Evolutionary conservation across 495 filamentous ascomycete species (phyloP).

Genomic region (Podospora didyma): DNA sequence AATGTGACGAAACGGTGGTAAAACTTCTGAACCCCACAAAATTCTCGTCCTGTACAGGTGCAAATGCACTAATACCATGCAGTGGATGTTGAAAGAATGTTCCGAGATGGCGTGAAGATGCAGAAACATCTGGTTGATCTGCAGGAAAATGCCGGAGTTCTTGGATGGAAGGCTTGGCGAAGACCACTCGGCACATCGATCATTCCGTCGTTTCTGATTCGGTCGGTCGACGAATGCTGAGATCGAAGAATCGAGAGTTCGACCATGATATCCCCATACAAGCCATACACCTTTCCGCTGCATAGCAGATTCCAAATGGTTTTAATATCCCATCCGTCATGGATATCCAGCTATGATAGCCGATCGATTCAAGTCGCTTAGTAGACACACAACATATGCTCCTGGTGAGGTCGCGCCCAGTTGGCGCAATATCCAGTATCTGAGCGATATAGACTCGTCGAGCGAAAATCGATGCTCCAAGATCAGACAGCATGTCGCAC

Average conservation of each 20-base stretch:
- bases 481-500: slow-evolving; percentile 7
- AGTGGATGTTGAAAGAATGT: slow-evolving; percentile 2
- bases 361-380: slow-evolving; percentile 23
- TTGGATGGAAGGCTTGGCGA: background rate
- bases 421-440: slow-evolving; percentile 33
- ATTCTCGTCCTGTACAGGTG: background rate
- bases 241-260: background rate
- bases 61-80: background rate
- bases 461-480: slow-evolving; percentile 16
- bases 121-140: slow-evolving; percentile 9
- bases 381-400: slow-evolving; percentile 28
- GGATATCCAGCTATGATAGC: slow-evolving; percentile 30
- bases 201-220: slow-evolving; percentile 13
- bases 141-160: background rate
- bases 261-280: slow-evolving; percentile 15
- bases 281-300: slow-evolving; percentile 10
- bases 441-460: slow-evolving; percentile 26
- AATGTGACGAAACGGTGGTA: no score
- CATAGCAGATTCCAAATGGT: slow-evolving; percentile 24
- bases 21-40: background rate
- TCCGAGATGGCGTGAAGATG: slow-evolving; percentile 15
- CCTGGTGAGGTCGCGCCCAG: slow-evolving; percentile 20
- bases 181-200: background rate
- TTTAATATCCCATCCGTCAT: slow-evolving; percentile 25
- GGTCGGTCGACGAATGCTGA: slow-evolving; percentile 15